Evolutionary conservation across 345 rosid species (phyloP).

Genomic region (Brassica carinata): DNA sequence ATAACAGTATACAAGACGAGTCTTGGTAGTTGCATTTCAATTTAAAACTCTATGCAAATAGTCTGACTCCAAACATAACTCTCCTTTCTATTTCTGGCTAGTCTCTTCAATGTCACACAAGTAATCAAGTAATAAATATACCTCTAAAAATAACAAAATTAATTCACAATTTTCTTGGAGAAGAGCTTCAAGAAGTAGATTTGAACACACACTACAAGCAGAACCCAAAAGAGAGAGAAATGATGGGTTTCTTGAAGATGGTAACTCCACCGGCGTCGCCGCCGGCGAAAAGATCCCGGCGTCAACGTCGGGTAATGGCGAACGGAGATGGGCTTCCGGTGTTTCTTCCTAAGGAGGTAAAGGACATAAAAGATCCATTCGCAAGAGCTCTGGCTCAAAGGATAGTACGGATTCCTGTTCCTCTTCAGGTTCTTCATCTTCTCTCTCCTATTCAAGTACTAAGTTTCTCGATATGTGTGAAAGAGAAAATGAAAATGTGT

Average conservation of each 20-base stretch:
- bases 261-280: constrained; percentile 16
- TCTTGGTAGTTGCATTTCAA: constrained; percentile 17
- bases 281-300: constrained; percentile 24
- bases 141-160: background rate
- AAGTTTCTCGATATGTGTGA: background rate
- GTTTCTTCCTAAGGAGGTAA: constrained; percentile 75
- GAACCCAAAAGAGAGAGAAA: constrained; percentile 7
- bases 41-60: constrained; percentile 22
- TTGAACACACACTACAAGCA: constrained; percentile 4
- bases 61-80: background rate
- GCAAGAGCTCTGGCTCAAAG: constrained; percentile 72
- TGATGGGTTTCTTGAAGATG: constrained; percentile 36
- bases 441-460: background rate
- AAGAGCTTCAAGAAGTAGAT: constrained; percentile 3
- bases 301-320: constrained; percentile 4
- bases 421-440: constrained; percentile 49
- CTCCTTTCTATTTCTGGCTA: constrained; percentile 25
- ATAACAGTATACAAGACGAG: background rate
- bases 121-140: background rate
- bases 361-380: constrained; percentile 76
- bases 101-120: constrained; percentile 15
- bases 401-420: constrained; percentile 67
- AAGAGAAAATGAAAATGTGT: constrained; percentile 1
- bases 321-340: constrained; percentile 59
- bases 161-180: background rate